Evolutionary conservation across 805 yeast species (phyloP).

Genomic region (Wickerhamiella sorbophila): DNA sequence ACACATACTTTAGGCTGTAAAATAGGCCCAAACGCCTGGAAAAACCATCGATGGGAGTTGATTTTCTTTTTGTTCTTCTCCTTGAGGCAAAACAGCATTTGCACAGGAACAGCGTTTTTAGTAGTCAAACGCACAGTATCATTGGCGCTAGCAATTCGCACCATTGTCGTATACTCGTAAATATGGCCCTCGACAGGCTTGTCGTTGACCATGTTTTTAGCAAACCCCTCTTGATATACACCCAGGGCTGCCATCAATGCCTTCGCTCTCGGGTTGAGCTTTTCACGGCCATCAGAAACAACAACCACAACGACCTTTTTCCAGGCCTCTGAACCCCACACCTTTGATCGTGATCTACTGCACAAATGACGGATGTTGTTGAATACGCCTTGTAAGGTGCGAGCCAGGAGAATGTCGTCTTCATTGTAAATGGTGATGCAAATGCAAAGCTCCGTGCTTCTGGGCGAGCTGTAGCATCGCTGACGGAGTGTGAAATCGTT

Average conservation of each 20-base stretch:
- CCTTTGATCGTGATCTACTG: slow-evolving; percentile 43
- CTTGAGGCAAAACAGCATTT: slow-evolving; percentile 79
- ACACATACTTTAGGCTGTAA: slow-evolving; percentile 84
- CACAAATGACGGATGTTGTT: slow-evolving; percentile 69
- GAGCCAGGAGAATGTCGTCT: slow-evolving; percentile 63
- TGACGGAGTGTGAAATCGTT: slow-evolving; percentile 73
- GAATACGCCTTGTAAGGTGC: slow-evolving; percentile 82
- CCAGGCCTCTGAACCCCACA: slow-evolving; percentile 97
- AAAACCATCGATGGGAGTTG: slow-evolving; percentile 95
- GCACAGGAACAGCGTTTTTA: slow-evolving; percentile 80
- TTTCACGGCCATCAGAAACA: slow-evolving; percentile 83
- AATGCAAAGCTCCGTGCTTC: slow-evolving; percentile 73
- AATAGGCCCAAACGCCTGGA: slow-evolving; percentile 86
- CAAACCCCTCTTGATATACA: slow-evolving; percentile 89
- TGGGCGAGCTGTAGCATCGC: slow-evolving; percentile 56
- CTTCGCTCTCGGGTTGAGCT: slow-evolving; percentile 63
- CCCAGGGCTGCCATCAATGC: slow-evolving; percentile 79
- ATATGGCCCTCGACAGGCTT: slow-evolving; percentile 72
- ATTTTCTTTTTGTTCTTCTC: slow-evolving; percentile 87
- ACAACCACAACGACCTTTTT: slow-evolving; percentile 80
- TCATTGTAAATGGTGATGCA: slow-evolving; percentile 88
- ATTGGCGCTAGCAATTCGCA: slow-evolving; percentile 59
- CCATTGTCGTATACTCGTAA: slow-evolving; percentile 86
- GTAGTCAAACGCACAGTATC: slow-evolving; percentile 60
- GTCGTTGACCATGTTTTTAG: slow-evolving; percentile 78